Percentiles rank a stretch among this genome's conserved stretches.
phyloP scores from a whole-genome alignment of 2,329 filamentous ascomycete genomes.

The Aspergillus novofumigatus region DNA sequence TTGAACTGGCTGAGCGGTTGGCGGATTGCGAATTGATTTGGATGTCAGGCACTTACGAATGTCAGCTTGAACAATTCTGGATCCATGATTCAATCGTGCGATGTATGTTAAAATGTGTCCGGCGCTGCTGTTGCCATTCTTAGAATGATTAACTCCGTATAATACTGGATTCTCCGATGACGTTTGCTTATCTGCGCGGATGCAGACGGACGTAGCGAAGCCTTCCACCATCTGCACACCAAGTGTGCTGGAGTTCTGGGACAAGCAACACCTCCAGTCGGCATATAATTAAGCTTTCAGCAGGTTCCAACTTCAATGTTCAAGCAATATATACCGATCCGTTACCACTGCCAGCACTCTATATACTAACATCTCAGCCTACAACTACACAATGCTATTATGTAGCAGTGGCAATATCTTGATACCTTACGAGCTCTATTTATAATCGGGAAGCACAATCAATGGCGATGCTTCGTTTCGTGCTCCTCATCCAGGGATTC shows the following conservation, averaged over 20 bases:
- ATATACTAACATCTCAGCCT: background rate
- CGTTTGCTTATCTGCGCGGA: background rate
- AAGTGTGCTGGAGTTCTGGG: background rate
- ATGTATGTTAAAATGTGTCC: background rate
- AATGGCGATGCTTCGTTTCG: no score
- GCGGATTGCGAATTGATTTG: conserved; percentile 61
- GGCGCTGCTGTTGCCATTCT: background rate
- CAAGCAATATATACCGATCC: background rate
- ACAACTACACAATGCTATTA: background rate
- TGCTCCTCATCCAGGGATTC: no score
- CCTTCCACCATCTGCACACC: background rate
- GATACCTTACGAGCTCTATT: background rate
- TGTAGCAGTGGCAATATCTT: background rate
- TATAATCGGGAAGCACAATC: no score
- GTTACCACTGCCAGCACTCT: background rate
- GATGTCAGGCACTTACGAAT: background rate
- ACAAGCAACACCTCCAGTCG: background rate
- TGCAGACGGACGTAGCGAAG: background rate
- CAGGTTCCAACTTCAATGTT: background rate
- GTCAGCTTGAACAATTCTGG: background rate
- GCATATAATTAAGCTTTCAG: background rate
- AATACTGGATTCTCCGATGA: background rate
- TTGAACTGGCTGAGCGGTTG: conserved; percentile 90
- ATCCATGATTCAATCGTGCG: background rate
- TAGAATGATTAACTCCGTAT: background rate